Base-by-base conservation (phyloP, 257 asterid genomes). In the Solanum pimpinellifolium region DNA sequence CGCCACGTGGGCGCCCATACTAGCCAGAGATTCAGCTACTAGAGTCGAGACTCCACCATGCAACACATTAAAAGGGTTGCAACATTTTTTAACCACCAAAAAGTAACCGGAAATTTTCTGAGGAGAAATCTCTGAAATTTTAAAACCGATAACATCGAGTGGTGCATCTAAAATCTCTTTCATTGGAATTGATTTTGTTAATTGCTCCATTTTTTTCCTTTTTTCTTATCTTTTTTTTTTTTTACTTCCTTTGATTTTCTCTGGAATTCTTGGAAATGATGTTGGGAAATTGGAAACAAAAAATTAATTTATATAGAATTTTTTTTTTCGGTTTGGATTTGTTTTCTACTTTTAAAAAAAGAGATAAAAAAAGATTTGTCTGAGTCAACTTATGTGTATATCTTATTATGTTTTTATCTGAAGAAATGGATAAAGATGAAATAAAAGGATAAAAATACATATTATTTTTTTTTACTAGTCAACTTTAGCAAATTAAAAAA, bases 121-220 rank as follows among this genome's bases (percentile, higher is more conserved):
- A 11, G 94, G 86, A 1, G 99, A 89, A 60, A 96, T 75, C 6
- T 92, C 92, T 74, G 91, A 95, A 6, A 95, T 46, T 78, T 92
- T 94, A 29, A 96, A 96, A 7, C 98, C 99, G 2, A 95, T 6
- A 29, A 86, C 29, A 76, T 93, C 89, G 2, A 96, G 94, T 31
- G 95, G 85, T 21, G 89, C 39, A 85, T 95, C 98, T 88, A 96
- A 62, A 37, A 86, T 90, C 90, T 93, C 86, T 11, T 95, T 92
- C 85, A 89, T 92, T 27, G 92, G 66, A 16, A 87, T 13, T 11
- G 89, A 68, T 42, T 56, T 56, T 56, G 62, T 7, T 56, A 10
- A 56, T 56, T 85, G 3, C 15, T 72, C 87, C 87, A 86, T 84
- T 29, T 85, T 49, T 46, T 49, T 2, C 6, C 8, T 15, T 9